A percentile compares a stretch with the other conserved stretches of the same genome.
These are phyloP conservation scores for Phytopythium oedochilum DNA, from an alignment of 352 stramenopile species.

Conservation along the genomic window DNA sequence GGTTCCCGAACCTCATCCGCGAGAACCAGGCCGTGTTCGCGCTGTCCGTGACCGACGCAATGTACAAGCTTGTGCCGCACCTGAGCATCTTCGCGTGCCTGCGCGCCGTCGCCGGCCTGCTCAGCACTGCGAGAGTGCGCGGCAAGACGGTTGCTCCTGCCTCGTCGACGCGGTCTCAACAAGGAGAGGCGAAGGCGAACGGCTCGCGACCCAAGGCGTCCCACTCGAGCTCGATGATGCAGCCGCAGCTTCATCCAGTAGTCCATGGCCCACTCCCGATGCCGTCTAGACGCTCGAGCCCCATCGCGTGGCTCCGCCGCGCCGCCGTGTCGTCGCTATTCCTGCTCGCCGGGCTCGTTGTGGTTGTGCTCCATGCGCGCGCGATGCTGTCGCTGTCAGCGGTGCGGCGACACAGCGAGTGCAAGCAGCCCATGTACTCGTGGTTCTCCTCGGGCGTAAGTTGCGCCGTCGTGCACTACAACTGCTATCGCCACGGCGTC, in stretches of 20 bases:
- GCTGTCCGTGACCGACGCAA: constrained; percentile 16
- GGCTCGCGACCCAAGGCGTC: too few species aligned
- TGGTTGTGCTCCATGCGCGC: neutral
- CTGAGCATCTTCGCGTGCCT: constrained; percentile 28
- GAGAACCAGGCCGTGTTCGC: constrained; percentile 40
- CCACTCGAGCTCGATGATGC: too few species aligned
- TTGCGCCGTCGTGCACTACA: constrained; percentile 30
- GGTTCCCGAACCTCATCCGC: constrained; percentile 35
- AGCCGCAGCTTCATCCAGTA: too few species aligned
- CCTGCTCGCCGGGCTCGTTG: neutral
- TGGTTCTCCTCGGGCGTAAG: constrained; percentile 33
- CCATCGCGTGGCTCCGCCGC: neutral
- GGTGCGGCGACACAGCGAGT: constrained; percentile 7
- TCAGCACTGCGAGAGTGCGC: neutral
- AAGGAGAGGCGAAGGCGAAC: neutral
- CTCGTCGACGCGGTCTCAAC: neutral
- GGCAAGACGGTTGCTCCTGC: neutral
- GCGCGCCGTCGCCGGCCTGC: constrained; percentile 16
- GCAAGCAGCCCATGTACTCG: constrained; percentile 22
- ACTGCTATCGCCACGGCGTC: constrained; percentile 23
- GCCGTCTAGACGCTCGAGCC: too few species aligned
- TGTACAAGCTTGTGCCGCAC: constrained; percentile 28
- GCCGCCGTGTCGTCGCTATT: neutral
- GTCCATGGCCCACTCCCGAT: too few species aligned
- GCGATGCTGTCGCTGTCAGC: neutral